A percentile compares a stretch with the other conserved stretches of the same genome.
Evolutionary conservation across 176 grass and related monocot species (phyloP).

Genomic region (Tuctoria greenei): DNA sequence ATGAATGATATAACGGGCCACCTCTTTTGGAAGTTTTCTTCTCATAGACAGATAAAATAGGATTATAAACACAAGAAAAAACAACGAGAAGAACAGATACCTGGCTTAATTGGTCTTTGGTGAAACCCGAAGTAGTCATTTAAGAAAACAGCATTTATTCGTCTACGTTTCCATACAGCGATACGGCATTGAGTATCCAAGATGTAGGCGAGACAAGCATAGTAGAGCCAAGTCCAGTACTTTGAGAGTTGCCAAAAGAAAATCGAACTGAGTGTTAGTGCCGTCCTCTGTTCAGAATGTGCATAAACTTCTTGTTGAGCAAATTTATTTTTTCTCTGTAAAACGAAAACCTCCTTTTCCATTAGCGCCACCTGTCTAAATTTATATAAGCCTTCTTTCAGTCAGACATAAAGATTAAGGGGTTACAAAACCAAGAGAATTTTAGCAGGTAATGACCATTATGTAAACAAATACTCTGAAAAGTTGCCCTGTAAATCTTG

Average conservation of each 20-base stretch:
- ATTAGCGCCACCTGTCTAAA: not conserved
- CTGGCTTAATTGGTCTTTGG: not conserved
- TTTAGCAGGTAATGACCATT: not conserved
- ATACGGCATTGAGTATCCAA: slow-evolving; percentile 4
- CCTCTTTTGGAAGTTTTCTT: no score
- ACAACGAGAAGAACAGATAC: not conserved
- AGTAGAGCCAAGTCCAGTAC: no score
- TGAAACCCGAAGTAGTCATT: slow-evolving; percentile 11
- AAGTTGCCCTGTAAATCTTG: not conserved
- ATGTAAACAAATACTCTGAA: not conserved
- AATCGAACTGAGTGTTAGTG: no score
- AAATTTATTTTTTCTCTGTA: not conserved
- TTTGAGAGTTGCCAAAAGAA: no score
- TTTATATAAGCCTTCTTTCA: no score
- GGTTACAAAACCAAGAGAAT: not conserved
- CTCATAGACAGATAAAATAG: not conserved
- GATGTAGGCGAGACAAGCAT: not conserved
- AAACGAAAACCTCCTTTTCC: not conserved
- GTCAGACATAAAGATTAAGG: not conserved
- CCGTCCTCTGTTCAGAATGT: not conserved
- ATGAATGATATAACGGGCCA: not conserved
- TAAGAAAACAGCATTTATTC: not conserved
- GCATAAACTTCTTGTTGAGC: not conserved
- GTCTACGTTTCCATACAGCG: not conserved
- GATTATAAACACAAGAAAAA: not conserved